A percentile compares a stretch with the other conserved stretches of the same genome.
phyloP scores from a whole-genome alignment of 148 eudicot genomes.

The Rhododendron kiyosumense region DNA sequence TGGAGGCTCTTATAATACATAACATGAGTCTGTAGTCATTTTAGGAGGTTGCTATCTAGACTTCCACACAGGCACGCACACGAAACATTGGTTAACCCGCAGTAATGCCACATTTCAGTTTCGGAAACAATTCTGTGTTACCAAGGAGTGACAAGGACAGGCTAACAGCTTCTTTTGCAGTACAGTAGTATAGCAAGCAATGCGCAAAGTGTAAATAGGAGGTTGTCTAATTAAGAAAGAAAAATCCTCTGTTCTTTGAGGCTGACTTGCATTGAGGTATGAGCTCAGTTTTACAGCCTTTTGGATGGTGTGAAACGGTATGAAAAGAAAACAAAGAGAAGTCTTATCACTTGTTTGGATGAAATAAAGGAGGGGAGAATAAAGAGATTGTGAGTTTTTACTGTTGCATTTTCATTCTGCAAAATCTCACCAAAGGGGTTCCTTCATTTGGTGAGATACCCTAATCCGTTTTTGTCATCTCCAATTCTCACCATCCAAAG shows the following conservation, averaged over 20 bases:
- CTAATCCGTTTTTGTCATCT: neutral
- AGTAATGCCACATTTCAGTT: neutral
- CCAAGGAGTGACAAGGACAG: neutral
- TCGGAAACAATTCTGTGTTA: neutral
- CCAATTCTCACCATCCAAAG: neutral
- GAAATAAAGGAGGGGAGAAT: neutral
- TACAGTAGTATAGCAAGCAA: neutral
- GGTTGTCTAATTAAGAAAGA: neutral
- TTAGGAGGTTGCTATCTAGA: neutral
- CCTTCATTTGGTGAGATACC: neutral
- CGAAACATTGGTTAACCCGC: neutral
- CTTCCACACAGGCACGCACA: neutral
- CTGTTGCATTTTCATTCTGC: neutral
- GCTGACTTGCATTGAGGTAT: neutral
- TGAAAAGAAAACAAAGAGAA: neutral
- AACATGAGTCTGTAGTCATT: neutral
- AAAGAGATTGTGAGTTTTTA: neutral
- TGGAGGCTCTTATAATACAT: too few species aligned
- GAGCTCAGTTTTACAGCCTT: neutral
- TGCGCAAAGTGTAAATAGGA: neutral
- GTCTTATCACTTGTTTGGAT: neutral
- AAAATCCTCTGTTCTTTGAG: neutral
- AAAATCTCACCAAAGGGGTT: neutral
- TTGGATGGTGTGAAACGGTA: neutral
- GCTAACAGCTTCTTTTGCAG: neutral